Evolutionary conservation across 106 monocot species (phyloP).

Genomic region (Xerophyta viscosa): DNA sequence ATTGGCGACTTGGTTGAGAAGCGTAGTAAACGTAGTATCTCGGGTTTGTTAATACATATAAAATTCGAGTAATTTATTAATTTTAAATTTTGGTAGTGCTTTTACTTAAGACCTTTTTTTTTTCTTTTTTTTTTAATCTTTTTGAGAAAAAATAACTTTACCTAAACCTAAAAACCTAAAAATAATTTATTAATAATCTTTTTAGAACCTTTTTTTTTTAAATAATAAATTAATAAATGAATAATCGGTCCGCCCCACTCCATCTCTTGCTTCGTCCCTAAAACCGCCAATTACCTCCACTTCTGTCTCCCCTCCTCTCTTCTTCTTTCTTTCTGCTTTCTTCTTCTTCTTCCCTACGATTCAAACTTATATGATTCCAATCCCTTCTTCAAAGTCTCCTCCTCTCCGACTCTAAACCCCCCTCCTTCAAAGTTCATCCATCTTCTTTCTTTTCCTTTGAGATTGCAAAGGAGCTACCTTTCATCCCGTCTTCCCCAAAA

Average conservation of each 20-base stretch:
- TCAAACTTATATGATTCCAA: not conserved
- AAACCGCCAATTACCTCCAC: conserved; percentile 2
- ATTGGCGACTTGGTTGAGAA: no score
- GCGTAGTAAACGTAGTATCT: no score
- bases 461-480: conserved; percentile 1
- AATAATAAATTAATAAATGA: no score
- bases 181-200: no score
- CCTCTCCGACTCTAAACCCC: conserved; percentile 9
- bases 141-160: no score
- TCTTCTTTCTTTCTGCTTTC: not conserved
- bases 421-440: not conserved
- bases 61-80: no score
- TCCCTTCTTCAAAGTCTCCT: conserved; percentile 6
- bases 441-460: conserved; percentile 1
- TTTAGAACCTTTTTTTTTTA: no score
- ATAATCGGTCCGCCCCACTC: conserved; percentile 7
- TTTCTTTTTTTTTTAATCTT: no score
- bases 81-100: no score
- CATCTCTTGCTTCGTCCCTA: conserved; percentile 46
- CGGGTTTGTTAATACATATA: no score
- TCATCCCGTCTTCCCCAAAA: conserved; percentile 2
- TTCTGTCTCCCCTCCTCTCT: conserved; percentile 2
- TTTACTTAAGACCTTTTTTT: no score
- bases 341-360: conserved; percentile 4
- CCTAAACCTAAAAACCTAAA: no score